Conservation (phyloP, 2,329 filamentous ascomycete species). For the Talaromyces sp. region DNA sequence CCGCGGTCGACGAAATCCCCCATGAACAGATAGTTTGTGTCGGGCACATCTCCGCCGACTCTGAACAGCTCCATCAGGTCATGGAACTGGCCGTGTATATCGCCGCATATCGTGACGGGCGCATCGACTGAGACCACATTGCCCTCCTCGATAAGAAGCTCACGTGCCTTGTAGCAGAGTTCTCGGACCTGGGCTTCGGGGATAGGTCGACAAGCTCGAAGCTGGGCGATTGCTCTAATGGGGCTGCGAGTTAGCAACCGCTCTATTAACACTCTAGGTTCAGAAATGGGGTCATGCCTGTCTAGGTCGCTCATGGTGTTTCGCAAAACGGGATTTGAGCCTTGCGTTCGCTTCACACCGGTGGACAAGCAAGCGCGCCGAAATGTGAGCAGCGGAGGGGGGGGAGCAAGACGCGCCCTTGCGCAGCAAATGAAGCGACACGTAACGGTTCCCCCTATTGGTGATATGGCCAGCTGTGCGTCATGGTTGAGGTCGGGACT, state of each 20-base stretch:
- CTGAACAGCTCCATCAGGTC: slow-evolving; percentile 95
- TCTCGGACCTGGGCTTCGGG: slow-evolving; percentile 93
- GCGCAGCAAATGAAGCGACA: not conserved
- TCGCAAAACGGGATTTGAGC: slow-evolving; percentile 18
- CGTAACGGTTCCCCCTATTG: not conserved
- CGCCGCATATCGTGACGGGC: slow-evolving; percentile 94
- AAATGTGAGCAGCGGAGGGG: not conserved
- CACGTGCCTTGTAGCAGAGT: slow-evolving; percentile 92
- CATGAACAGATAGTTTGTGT: slow-evolving; percentile 97
- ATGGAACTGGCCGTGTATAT: slow-evolving; percentile 95
- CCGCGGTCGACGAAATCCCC: slow-evolving; percentile 97
- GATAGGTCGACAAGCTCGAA: slow-evolving; percentile 92
- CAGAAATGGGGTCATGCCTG: too few species aligned
- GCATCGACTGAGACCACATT: slow-evolving; percentile 95
- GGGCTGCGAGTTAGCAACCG: slow-evolving; percentile 12
- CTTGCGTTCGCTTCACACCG: too few species aligned
- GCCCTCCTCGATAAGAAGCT: slow-evolving; percentile 93
- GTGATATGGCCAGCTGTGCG: not conserved
- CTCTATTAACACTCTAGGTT: too few species aligned
- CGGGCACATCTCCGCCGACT: slow-evolving; percentile 86
- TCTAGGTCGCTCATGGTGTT: slow-evolving; percentile 82
- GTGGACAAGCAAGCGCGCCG: not conserved
- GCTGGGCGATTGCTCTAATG: slow-evolving; percentile 80
- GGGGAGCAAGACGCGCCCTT: not conserved
- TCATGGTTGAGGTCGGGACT: not conserved